Percentiles rank a stretch among this genome's conserved stretches.
Evolutionary conservation across 768 basidiomycete species (phyloP).

Genomic region (Rubroboletus pulcherrimus): DNA sequence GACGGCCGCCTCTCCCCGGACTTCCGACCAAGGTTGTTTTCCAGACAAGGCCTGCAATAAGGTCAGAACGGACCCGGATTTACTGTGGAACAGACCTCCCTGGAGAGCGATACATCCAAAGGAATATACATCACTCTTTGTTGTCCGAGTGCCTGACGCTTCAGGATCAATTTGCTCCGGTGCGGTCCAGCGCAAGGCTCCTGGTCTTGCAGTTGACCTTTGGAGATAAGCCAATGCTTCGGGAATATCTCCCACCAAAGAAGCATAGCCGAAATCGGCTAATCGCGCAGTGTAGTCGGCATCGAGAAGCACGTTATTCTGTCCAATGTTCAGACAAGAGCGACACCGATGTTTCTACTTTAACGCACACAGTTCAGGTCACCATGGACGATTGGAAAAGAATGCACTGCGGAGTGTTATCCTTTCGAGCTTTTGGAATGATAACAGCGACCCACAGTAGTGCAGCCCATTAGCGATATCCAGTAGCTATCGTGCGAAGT

Average conservation of each 20-base stretch:
- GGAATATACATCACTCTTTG: constrained; percentile 17
- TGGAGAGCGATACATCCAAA: constrained; percentile 31
- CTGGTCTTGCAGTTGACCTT: constrained; percentile 25
- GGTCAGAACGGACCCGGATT: neutral
- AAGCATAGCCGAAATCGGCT: constrained; percentile 38
- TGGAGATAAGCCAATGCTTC: constrained; percentile 5
- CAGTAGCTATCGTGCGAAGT: constrained; percentile 11
- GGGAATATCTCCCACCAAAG: constrained; percentile 5
- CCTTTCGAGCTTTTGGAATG: neutral
- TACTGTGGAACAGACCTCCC: constrained; percentile 7
- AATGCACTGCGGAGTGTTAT: neutral
- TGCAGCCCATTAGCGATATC: constrained; percentile 11
- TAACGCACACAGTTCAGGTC: neutral
- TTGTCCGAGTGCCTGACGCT: neutral
- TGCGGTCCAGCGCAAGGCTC: constrained; percentile 42
- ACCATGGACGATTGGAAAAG: neutral
- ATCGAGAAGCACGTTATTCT: neutral
- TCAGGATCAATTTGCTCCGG: constrained; percentile 29
- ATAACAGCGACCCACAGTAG: constrained; percentile 1
- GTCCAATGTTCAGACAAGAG: neutral
- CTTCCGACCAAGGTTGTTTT: neutral
- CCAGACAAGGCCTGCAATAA: neutral
- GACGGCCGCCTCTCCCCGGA: neutral
- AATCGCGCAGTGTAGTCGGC: constrained; percentile 32
- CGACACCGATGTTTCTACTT: neutral